phyloP scores from a whole-genome alignment of 2,329 filamentous ascomycete species.

The Helotiales sp. region DNA sequence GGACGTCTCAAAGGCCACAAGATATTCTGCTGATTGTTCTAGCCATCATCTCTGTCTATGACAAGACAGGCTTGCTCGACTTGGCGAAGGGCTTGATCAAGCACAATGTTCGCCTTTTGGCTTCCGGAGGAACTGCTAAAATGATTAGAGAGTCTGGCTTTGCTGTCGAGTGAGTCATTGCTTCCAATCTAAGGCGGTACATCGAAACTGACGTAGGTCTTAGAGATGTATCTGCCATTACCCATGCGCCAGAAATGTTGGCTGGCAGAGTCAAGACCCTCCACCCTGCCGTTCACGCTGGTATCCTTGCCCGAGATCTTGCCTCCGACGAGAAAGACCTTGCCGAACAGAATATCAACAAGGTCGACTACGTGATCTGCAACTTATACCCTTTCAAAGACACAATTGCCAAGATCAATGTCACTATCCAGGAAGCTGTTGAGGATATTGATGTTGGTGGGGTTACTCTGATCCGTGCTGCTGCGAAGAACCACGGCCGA shows the following conservation, averaged over 20 bases:
- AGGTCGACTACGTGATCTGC: constrained; percentile 95
- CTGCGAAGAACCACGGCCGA: constrained; percentile 95
- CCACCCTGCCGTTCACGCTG: constrained; percentile 77
- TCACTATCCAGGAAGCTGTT: constrained; percentile 93
- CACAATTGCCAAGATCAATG: constrained; percentile 93
- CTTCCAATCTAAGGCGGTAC: neutral
- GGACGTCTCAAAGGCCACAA: neutral
- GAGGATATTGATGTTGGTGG: constrained; percentile 99
- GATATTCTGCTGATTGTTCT: neutral
- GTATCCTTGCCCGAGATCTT: constrained; percentile 91
- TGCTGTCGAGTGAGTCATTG: constrained; percentile 75
- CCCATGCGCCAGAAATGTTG: constrained; percentile 95
- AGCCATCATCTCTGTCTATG: constrained; percentile 96
- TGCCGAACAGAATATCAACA: constrained; percentile 89
- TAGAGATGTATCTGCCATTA: constrained; percentile 96
- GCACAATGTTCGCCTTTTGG: constrained; percentile 88
- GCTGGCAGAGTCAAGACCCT: constrained; percentile 92
- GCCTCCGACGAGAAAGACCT: constrained; percentile 97
- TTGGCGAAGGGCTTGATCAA: constrained; percentile 86
- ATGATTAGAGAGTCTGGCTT: constrained; percentile 97
- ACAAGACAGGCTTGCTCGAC: constrained; percentile 95
- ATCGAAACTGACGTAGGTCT: neutral
- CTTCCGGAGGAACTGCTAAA: constrained; percentile 91
- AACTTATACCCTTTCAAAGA: constrained; percentile 99
- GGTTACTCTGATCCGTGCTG: constrained; percentile 92